These are phyloP conservation scores for Rickenella mellea DNA, from an alignment of 768 basidiomycete genomes.

Conservation along the genomic window DNA sequence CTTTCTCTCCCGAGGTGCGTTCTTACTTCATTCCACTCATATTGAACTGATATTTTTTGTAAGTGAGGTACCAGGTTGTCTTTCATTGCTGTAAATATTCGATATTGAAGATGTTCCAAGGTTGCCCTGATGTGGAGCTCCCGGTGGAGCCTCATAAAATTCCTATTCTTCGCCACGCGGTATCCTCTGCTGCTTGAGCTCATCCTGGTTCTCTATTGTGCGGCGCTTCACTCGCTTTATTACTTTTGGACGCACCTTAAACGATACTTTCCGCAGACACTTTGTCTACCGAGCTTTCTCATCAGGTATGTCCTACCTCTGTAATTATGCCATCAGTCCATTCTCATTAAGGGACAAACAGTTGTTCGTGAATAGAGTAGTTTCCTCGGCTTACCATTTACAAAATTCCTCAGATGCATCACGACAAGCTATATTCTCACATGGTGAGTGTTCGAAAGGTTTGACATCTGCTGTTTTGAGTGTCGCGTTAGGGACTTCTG, in stretches of 20 bases:
- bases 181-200: neutral
- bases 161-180: neutral
- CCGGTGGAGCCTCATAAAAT: neutral
- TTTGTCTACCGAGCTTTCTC: neutral
- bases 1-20: too few species aligned
- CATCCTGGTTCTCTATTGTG: neutral
- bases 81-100: too few species aligned
- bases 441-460: neutral
- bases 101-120: neutral
- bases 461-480: neutral
- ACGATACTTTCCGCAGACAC: neutral
- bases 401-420: neutral
- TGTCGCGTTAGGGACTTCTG: neutral
- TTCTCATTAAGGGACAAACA: neutral
- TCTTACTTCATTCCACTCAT: too few species aligned
- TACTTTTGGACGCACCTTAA: neutral
- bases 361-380: neutral
- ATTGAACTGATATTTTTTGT: too few species aligned
- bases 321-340: too few species aligned
- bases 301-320: too few species aligned
- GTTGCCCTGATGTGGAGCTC: neutral
- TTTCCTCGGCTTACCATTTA: neutral
- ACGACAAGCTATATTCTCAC: neutral
- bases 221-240: neutral
- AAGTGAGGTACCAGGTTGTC: too few species aligned